A percentile compares a stretch with the other conserved stretches of the same genome.
Conservation (phyloP, 2,329 filamentous ascomycete genomes). For the Cladosporium sp. region DNA sequence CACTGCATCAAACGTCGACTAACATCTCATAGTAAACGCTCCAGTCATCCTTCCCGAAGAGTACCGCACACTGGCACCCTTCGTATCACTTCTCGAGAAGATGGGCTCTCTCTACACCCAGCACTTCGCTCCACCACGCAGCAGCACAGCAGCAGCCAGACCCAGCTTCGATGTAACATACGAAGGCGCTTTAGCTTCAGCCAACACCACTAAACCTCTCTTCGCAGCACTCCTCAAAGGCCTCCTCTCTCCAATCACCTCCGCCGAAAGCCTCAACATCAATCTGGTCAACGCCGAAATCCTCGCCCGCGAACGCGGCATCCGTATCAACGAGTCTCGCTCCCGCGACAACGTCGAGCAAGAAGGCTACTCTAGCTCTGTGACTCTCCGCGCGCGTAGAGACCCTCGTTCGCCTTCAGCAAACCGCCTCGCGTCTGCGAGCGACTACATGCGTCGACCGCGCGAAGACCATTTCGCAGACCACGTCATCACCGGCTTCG, state of each 20-base stretch:
- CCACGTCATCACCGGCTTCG: constrained; percentile 62
- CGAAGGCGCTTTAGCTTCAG: constrained; percentile 66
- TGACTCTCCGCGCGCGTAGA: constrained; percentile 59
- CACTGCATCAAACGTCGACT: not conserved
- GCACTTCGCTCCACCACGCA: constrained; percentile 53
- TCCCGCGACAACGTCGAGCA: constrained; percentile 57
- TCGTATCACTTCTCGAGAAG: constrained; percentile 70
- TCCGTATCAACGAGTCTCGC: constrained; percentile 71
- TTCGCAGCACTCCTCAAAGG: constrained; percentile 77
- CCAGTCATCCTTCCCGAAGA: constrained; percentile 78
- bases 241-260: constrained; percentile 64
- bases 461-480: constrained; percentile 35
- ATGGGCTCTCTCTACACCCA: constrained; percentile 78
- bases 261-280: constrained; percentile 62
- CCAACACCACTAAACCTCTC: constrained; percentile 72
- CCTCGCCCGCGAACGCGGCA: constrained; percentile 71
- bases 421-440: constrained; percentile 15
- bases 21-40: constrained; percentile 66
- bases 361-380: constrained; percentile 63
- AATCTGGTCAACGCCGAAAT: constrained; percentile 80
- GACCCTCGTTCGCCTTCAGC: constrained; percentile 30
- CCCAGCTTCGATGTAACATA: constrained; percentile 73
- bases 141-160: constrained; percentile 36
- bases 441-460: constrained; percentile 14
- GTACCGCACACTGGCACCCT: constrained; percentile 72